phyloP scores from a whole-genome alignment of 768 basidiomycete genomes.

The Macrolepiota dolichaula region DNA sequence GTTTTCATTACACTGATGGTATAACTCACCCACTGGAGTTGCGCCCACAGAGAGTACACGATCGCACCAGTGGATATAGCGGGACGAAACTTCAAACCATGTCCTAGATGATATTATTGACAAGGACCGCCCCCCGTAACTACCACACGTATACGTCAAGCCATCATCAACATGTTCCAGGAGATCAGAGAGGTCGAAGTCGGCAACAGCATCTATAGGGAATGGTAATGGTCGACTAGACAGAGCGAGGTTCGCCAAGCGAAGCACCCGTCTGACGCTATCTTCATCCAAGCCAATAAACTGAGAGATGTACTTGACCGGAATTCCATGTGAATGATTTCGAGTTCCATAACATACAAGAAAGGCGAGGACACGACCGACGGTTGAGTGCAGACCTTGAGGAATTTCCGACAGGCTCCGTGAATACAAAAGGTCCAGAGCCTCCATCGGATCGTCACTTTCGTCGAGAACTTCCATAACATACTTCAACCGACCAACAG shows the following conservation, averaged over 20 bases:
- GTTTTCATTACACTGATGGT: neutral
- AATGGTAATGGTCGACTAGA: neutral
- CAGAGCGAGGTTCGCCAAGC: neutral
- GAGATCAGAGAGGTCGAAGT: neutral
- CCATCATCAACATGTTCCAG: neutral
- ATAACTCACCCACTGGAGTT: neutral
- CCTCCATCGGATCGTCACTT: neutral
- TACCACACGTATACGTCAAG: neutral
- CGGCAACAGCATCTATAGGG: neutral
- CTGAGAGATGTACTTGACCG: neutral
- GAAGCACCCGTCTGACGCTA: neutral
- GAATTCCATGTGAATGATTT: neutral
- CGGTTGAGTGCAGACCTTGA: too few species aligned
- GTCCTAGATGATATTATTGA: neutral
- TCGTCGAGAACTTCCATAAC: neutral
- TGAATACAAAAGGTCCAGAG: neutral
- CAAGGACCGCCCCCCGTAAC: neutral
- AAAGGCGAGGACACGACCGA: neutral
- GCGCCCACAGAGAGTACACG: neutral
- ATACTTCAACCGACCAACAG: neutral
- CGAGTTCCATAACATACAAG: neutral
- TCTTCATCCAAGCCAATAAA: neutral
- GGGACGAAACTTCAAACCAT: neutral
- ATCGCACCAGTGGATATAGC: neutral
- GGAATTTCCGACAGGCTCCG: neutral